These are phyloP conservation scores for Mycena rebaudengoi DNA, from an alignment of 768 basidiomycete genomes.

Conservation along the genomic window DNA sequence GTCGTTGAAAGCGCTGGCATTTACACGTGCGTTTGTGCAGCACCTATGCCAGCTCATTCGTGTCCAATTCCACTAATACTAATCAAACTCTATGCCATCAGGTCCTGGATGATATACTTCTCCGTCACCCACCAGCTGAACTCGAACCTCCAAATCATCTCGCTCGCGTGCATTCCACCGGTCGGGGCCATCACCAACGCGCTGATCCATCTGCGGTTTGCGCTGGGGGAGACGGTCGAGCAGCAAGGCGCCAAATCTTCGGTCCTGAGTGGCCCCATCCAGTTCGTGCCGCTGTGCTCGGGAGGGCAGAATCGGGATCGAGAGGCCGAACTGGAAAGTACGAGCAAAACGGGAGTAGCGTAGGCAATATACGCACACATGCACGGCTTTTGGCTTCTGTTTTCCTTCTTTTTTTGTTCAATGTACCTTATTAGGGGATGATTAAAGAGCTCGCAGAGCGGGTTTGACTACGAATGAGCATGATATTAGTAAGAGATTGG, in stretches of 20 bases:
- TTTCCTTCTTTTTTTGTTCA: too few species aligned
- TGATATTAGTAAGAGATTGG: too few species aligned
- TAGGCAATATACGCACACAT: too few species aligned
- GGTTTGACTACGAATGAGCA: too few species aligned
- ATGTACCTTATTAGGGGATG: too few species aligned
- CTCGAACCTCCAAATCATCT: background rate
- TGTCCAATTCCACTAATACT: background rate
- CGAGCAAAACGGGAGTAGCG: too few species aligned
- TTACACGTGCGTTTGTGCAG: background rate
- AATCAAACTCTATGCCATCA: background rate
- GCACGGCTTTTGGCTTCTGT: too few species aligned
- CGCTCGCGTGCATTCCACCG: background rate
- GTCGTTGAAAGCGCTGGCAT: background rate
- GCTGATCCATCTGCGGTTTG: background rate
- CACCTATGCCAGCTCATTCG: background rate
- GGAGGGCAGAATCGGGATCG: too few species aligned
- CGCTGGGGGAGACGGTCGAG: background rate
- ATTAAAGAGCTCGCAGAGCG: too few species aligned
- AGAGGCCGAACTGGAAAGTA: too few species aligned
- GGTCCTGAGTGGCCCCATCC: background rate
- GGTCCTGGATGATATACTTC: background rate
- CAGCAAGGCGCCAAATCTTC: background rate
- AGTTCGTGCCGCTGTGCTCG: background rate
- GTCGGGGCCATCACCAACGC: background rate
- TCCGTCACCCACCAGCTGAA: background rate